Evolutionary conservation across 1,284 basidiomycete genomes (phyloP).

Genomic region (Marasmius sp.): DNA sequence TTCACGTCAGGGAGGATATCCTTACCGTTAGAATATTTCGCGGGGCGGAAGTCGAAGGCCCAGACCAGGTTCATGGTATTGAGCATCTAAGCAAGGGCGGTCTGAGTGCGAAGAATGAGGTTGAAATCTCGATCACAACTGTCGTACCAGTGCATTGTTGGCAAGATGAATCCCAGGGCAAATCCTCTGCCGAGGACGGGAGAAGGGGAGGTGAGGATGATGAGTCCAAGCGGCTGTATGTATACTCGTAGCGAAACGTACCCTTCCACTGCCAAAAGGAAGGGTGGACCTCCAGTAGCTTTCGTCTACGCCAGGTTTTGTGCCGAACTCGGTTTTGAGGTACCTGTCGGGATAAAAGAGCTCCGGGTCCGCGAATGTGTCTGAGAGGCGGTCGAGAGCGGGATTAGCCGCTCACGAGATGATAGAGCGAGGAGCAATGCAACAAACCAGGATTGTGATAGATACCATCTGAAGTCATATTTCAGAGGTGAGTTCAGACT

Average conservation of each 20-base stretch:
- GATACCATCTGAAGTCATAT: slow-evolving; percentile 13
- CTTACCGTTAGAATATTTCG: slow-evolving; percentile 6
- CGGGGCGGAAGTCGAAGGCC: slow-evolving; percentile 22
- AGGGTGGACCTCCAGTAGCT: slow-evolving; percentile 11
- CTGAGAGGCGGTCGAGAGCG: neutral
- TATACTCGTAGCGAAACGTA: slow-evolving; percentile 3
- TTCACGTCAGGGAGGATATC: slow-evolving; percentile 4
- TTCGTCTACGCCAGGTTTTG: slow-evolving; percentile 13
- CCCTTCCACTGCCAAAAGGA: slow-evolving; percentile 18
- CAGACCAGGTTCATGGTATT: slow-evolving; percentile 25
- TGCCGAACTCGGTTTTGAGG: slow-evolving; percentile 14
- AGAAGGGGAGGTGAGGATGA: neutral
- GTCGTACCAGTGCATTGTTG: slow-evolving; percentile 21
- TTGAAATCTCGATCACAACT: neutral
- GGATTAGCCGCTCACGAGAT: neutral
- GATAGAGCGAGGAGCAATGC: neutral
- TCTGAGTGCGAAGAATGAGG: neutral
- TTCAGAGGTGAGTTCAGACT: neutral
- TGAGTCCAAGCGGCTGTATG: neutral
- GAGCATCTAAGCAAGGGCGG: neutral
- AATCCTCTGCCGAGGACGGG: slow-evolving; percentile 16
- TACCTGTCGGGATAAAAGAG: slow-evolving; percentile 17
- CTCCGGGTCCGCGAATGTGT: slow-evolving; percentile 20
- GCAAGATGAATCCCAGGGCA: slow-evolving; percentile 31
- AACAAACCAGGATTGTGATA: slow-evolving; percentile 17